phyloP scores from a whole-genome alignment of 306 rosid genomes.

The Oxytropis ochrocephala region DNA sequence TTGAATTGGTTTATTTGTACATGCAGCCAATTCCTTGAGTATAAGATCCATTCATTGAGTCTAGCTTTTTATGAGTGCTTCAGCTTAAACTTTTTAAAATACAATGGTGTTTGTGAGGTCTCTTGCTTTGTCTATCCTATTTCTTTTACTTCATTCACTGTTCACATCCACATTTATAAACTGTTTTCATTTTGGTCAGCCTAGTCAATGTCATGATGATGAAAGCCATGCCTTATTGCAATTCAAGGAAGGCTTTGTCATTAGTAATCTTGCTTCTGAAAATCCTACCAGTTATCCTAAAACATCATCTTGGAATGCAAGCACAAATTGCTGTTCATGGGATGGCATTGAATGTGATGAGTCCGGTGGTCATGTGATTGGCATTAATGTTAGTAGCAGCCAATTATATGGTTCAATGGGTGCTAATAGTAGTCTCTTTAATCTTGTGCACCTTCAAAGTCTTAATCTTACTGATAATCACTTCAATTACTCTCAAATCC shows the following conservation, averaged over 20 bases:
- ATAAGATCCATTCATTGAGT: too few relatives aligned
- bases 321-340: conserved; percentile 26
- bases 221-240: conserved; percentile 22
- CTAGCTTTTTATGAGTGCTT: too few relatives aligned
- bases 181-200: background rate
- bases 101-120: background rate
- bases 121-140: background rate
- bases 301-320: conserved; percentile 12
- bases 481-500: conserved; percentile 29
- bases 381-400: conserved; percentile 16
- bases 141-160: background rate
- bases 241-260: conserved; percentile 15
- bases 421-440: conserved; percentile 1
- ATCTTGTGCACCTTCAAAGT: background rate
- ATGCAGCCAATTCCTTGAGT: too few relatives aligned
- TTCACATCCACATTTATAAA: background rate
- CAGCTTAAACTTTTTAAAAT: background rate
- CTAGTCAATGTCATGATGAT: background rate
- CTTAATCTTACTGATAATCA: conserved; percentile 26
- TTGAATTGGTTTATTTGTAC: too few relatives aligned
- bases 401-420: conserved; percentile 2
- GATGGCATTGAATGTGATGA: conserved; percentile 22
- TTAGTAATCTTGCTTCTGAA: background rate
- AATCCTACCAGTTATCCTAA: conserved; percentile 18
- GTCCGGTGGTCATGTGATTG: conserved; percentile 1